Percentiles rank a stretch among this genome's conserved stretches.
Evolutionary conservation across 768 basidiomycete genomes (phyloP).

Genomic region (Suillus cothurnatus): DNA sequence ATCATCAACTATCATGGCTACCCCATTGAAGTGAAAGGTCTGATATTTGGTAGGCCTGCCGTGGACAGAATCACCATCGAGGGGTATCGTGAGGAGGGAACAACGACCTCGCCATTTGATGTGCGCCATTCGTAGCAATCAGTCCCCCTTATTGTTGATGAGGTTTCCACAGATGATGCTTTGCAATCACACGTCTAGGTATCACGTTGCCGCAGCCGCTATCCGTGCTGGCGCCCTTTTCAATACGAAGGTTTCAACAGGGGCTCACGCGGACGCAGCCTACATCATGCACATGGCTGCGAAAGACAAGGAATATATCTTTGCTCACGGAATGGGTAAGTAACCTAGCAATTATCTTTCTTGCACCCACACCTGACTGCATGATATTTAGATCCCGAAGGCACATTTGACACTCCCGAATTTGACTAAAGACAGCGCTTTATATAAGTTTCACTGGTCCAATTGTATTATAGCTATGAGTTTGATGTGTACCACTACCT

Average conservation of each 20-base stretch:
- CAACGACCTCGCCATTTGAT: conserved; percentile 83
- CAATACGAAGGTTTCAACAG: conserved; percentile 57
- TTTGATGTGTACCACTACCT: background rate
- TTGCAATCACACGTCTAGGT: conserved; percentile 67
- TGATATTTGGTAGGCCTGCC: conserved; percentile 58
- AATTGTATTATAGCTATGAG: background rate
- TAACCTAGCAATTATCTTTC: no score
- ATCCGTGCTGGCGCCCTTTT: conserved; percentile 53
- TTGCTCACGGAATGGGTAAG: conserved; percentile 57
- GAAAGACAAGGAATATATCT: conserved; percentile 66
- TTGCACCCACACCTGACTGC: background rate
- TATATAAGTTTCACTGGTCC: background rate
- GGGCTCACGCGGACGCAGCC: conserved; percentile 59
- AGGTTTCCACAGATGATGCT: conserved; percentile 67
- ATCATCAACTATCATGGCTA: conserved; percentile 88
- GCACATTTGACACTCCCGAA: conserved; percentile 48
- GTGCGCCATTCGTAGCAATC: conserved; percentile 37
- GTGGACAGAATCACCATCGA: conserved; percentile 54
- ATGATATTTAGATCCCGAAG: conserved; percentile 32
- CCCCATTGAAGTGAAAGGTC: conserved; percentile 68
- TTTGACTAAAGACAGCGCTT: conserved; percentile 27
- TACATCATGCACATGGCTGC: conserved; percentile 59
- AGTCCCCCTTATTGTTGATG: conserved; percentile 3
- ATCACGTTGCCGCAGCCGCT: conserved; percentile 62
- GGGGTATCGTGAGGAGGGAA: conserved; percentile 74